Evolutionary conservation across 169 alveolate species (phyloP).

Genomic region (Fabrea salina): DNA sequence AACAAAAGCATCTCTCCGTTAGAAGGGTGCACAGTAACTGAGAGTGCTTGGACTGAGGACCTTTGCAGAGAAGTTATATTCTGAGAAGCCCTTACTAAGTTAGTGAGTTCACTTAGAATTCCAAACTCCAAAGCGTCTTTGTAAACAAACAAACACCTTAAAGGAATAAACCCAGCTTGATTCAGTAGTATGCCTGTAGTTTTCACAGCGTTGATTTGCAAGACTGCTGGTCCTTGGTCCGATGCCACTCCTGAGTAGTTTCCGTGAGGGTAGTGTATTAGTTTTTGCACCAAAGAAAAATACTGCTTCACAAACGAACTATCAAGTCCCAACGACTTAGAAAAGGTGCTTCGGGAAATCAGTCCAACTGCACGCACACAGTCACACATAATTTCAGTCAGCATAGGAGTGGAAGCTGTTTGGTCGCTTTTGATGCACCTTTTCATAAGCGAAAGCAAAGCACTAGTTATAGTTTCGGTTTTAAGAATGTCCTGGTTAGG

Average conservation of each 20-base stretch:
- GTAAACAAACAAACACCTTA: conserved; percentile 54
- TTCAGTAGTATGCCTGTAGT: conserved; percentile 59
- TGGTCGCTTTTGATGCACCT: conserved; percentile 47
- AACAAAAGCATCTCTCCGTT: conserved; percentile 70
- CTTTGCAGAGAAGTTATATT: conserved; percentile 36
- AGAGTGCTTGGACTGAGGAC: conserved; percentile 41
- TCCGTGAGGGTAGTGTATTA: conserved; percentile 34
- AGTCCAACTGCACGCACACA: conserved; percentile 52
- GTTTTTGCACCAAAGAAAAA: conserved; percentile 41
- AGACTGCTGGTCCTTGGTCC: neutral
- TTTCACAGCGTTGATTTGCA: conserved; percentile 40
- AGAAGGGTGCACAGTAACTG: conserved; percentile 63
- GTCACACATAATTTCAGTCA: conserved; percentile 57
- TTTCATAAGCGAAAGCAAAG: conserved; percentile 37
- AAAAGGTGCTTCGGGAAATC: conserved; percentile 60
- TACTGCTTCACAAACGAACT: conserved; percentile 43
- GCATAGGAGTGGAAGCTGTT: neutral
- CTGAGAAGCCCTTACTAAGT: conserved; percentile 29
- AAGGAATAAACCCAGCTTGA: conserved; percentile 63
- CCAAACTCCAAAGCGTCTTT: conserved; percentile 54
- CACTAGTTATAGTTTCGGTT: conserved; percentile 48
- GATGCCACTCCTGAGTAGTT: neutral
- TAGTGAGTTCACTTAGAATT: conserved; percentile 41
- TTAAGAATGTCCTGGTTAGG: conserved; percentile 62
- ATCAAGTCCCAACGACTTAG: conserved; percentile 53